Base-by-base conservation (phyloP, 306 rosid species). In the Spatholobus suberectus region DNA sequence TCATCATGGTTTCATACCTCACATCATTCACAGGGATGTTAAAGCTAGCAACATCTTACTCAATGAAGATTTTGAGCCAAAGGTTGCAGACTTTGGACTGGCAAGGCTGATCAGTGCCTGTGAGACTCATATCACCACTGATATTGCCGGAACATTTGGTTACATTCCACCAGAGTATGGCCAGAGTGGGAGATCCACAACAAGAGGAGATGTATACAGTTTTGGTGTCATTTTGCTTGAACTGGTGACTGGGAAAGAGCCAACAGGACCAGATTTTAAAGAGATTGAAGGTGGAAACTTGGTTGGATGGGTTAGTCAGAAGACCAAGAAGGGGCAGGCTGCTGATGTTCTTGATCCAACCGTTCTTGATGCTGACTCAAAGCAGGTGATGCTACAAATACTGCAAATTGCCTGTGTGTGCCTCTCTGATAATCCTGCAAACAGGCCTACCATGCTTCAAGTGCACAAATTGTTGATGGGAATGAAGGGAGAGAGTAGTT, bases 101-200 rank as follows among this genome's bases (percentile, higher is more conserved):
- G 99, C 99, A 3, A 94, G 99, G 54, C 77, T 96, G 54, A 94
- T 96, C 38, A 96, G 98, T 70, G 97, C 98, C n/a, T 96, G 97
- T 29, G 99, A 96, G 89, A 92, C 98, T 47, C 99, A 96, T 73
- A 85, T 96, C 71, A 46, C 91, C 3, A 96, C 99, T 8, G 99
- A 96, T 61, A 88, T 96, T 73, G 99, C 99, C 0, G 99, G 99
- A 82, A 96, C 99, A 75, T 94, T 96, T 24, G 99, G 99, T 35
- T 96, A 96, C 89, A 96, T 96, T 49, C 99, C 99, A 18, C 99
- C 99, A 0, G 99, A 96, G 93, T 96, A 96, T 59, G 99, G 99
- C 12, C 99, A 96, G 84, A 94, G 99, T 63, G 98, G 94, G 78
- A 88, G 97, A 79, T 94, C 98, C 23, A 96, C 98, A 6, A 86